Evolutionary conservation across 2,329 filamentous ascomycete genomes (phyloP).

Genomic region (Botryotinia globosa): DNA sequence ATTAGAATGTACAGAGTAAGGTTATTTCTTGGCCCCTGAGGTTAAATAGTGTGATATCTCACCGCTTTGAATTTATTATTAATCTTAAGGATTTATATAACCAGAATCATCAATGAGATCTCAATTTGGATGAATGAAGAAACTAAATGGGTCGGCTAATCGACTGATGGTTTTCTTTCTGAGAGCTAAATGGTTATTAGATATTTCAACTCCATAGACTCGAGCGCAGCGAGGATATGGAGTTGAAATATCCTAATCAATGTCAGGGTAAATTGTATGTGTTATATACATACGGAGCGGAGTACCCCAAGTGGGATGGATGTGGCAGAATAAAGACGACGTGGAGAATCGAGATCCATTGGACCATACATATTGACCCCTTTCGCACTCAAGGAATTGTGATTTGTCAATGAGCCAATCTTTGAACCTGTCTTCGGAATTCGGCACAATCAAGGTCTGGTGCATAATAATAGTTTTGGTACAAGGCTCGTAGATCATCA

Average conservation of each 20-base stretch:
- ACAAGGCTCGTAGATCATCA: not conserved
- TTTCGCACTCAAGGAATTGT: not conserved
- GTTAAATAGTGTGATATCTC: not conserved
- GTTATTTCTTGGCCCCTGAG: not conserved
- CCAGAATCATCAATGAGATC: not conserved
- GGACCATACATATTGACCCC: not conserved
- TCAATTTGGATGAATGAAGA: not conserved
- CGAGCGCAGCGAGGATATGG: no score
- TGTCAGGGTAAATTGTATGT: not conserved
- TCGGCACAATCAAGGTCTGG: not conserved
- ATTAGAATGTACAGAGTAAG: not conserved
- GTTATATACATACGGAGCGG: not conserved
- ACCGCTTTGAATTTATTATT: not conserved
- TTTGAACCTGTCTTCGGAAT: not conserved
- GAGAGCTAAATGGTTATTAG: no score
- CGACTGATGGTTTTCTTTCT: accelerated
- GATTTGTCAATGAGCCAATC: not conserved
- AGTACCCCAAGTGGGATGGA: not conserved
- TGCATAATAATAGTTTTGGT: not conserved
- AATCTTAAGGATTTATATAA: not conserved
- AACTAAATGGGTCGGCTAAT: not conserved
- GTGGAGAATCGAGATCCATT: no score
- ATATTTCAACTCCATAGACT: no score
- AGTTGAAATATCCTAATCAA: not conserved
- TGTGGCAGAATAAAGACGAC: not conserved